These are phyloP conservation scores for Colletotrichum echinochloae DNA, from an alignment of 2,329 filamentous ascomycete genomes.

Conservation along the genomic window DNA sequence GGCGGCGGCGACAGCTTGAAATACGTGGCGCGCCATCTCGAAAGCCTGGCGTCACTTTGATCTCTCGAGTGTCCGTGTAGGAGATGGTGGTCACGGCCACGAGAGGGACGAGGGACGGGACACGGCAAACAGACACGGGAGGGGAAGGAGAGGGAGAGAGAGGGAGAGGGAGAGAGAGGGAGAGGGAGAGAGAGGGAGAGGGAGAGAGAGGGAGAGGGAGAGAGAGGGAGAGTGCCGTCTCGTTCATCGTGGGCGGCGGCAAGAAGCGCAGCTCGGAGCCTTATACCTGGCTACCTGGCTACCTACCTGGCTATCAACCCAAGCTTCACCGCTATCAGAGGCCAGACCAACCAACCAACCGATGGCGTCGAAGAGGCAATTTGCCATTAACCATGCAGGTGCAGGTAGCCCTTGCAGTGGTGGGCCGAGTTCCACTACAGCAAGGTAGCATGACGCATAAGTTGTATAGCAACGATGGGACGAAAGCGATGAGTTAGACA, in stretches of 20 bases:
- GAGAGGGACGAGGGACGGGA: not conserved
- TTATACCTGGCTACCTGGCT: slow-evolving; percentile 3
- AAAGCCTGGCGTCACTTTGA: not conserved
- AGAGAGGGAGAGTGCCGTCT: too few species aligned
- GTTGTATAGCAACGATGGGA: not conserved
- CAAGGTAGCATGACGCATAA: not conserved
- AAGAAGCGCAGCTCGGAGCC: not conserved
- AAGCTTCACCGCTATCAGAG: not conserved
- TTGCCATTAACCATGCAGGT: not conserved
- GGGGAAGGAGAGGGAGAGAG: not conserved
- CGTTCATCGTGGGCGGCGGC: too few species aligned
- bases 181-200: not conserved
- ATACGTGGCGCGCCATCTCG: slow-evolving; percentile 36
- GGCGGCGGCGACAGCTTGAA: slow-evolving; percentile 27
- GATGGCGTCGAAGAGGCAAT: not conserved
- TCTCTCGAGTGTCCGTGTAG: not conserved
- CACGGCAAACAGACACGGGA: not conserved
- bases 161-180: not conserved
- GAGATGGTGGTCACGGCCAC: not conserved
- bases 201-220: not conserved
- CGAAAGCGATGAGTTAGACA: not conserved
- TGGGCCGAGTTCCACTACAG: slow-evolving; percentile 2
- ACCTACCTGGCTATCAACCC: not conserved
- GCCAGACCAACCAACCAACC: not conserved
- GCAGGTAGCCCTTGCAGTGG: not conserved